Conservation (phyloP, 139 green algal genomes). For the Coelastrella sp. region DNA sequence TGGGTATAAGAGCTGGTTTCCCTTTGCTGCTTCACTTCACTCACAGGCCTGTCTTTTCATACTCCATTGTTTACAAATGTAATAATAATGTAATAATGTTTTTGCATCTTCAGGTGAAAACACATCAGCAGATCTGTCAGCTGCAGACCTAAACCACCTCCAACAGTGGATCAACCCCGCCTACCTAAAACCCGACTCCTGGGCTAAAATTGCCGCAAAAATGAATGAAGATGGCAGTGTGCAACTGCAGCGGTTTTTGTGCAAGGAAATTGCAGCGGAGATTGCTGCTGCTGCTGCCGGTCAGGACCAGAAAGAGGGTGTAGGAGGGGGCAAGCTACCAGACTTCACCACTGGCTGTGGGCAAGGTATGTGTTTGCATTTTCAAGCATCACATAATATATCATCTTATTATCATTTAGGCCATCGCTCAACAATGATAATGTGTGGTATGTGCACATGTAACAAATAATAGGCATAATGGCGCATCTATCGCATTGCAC, state of each 20-base stretch:
- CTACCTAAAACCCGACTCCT: conserved; percentile 72
- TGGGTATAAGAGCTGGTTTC: too few relatives aligned
- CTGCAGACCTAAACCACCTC: conserved; percentile 69
- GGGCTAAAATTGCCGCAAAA: conserved; percentile 59
- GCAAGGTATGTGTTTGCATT: not conserved
- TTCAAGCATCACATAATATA: too few relatives aligned
- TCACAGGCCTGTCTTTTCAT: not conserved
- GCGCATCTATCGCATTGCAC: too few relatives aligned
- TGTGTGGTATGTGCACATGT: too few relatives aligned
- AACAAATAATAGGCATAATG: too few relatives aligned
- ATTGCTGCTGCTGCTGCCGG: conserved; percentile 43
- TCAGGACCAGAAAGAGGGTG: conserved; percentile 64
- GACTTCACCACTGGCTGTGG: conserved; percentile 44
- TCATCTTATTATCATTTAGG: too few relatives aligned
- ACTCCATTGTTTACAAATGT: too few relatives aligned
- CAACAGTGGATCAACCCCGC: conserved; percentile 75
- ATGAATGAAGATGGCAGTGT: conserved; percentile 81
- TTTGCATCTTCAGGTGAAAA: not conserved
- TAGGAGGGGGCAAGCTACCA: conserved; percentile 58
- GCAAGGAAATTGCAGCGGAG: conserved; percentile 23
- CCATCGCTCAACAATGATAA: too few relatives aligned
- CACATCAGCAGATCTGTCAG: conserved; percentile 47
- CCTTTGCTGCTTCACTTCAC: not conserved
- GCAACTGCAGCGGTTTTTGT: conserved; percentile 82
- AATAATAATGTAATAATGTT: too few relatives aligned